Conservation (phyloP, 352 stramenopile genomes). For the Phytophthora cactorum region DNA sequence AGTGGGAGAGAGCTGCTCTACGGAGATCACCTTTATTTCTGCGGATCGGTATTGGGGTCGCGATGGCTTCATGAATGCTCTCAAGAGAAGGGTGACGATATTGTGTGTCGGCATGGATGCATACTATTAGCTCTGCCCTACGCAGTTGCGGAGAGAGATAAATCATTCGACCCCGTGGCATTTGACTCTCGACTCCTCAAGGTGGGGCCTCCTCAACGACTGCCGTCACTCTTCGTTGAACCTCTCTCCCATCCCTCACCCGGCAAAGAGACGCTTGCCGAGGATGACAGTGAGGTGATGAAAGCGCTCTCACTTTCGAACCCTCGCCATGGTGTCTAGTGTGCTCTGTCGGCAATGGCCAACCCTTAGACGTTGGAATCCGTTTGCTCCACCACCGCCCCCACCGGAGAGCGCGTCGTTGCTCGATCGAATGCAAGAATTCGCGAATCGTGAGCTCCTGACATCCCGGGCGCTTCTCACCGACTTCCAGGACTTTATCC, state of each 20-base stretch:
- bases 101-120: not conserved
- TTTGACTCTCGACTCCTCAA: not conserved
- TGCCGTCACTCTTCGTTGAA: not conserved
- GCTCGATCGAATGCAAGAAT: constrained; percentile 5
- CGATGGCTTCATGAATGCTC: not conserved
- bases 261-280: not conserved
- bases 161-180: not conserved
- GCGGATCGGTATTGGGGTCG: not conserved
- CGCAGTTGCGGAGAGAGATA: not conserved
- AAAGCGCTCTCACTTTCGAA: not conserved
- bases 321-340: not conserved
- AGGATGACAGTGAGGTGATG: not conserved
- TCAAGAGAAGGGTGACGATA: not conserved
- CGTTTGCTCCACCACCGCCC: not conserved
- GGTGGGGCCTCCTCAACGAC: not conserved
- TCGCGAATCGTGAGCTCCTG: not conserved
- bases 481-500: constrained; percentile 70
- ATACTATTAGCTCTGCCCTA: not conserved
- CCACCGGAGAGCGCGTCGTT: constrained; percentile 2
- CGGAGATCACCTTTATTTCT: no score
- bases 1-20: not conserved
- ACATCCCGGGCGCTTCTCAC: constrained; percentile 4
- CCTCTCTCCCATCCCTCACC: not conserved
- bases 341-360: not conserved
- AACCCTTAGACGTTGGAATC: not conserved